Evolutionary conservation across 208 protist species (phyloP).

Genomic region (Giardia muris): DNA sequence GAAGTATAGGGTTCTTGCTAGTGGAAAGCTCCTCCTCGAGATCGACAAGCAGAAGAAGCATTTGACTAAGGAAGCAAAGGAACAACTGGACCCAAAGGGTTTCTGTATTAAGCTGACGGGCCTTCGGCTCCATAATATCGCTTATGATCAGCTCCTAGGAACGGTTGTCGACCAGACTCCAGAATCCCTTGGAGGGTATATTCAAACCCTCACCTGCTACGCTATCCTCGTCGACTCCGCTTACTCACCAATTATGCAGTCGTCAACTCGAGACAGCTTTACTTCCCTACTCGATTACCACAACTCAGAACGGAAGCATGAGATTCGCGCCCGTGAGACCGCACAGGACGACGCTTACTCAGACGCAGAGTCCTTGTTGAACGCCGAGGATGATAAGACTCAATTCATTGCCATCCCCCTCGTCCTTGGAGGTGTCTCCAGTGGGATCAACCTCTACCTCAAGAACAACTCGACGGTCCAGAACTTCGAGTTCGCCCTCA

Average conservation of each 20-base stretch:
- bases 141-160: neutral
- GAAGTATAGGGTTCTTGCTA: neutral
- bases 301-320: neutral
- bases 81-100: neutral
- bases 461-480: neutral
- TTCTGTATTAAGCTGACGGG: neutral
- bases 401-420: neutral
- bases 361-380: neutral
- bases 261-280: neutral
- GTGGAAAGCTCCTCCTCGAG: neutral
- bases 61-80: neutral
- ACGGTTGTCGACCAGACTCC: neutral
- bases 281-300: neutral
- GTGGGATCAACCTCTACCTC: neutral
- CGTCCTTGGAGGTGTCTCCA: neutral
- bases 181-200: neutral
- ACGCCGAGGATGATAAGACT: neutral
- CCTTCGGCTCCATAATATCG: neutral
- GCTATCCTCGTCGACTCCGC: neutral
- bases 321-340: neutral
- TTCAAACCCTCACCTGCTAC: neutral
- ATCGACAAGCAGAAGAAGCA: neutral
- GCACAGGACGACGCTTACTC: neutral
- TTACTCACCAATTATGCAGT: neutral
- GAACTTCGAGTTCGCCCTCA: neutral